A percentile compares a stretch with the other conserved stretches of the same genome.
Conservation (phyloP, 306 rosid genomes). For the Acacia crassicarpa region DNA sequence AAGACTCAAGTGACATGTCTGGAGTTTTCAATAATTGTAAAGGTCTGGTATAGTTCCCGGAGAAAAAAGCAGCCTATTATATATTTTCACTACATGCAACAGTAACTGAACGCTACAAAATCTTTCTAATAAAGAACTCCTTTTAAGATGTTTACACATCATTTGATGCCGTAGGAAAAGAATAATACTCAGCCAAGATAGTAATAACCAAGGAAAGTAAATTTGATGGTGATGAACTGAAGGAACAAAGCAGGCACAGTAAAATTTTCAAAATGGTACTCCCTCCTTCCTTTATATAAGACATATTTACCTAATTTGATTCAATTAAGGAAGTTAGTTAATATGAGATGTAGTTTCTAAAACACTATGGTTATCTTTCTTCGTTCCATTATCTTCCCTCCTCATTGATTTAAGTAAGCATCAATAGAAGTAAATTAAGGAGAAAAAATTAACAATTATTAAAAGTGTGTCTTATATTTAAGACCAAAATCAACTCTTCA, state of each 20-base stretch:
- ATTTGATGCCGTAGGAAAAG: not conserved
- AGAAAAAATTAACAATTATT: no score
- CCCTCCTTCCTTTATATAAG: fast-evolving
- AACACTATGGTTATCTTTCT: no score
- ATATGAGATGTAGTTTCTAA: no score
- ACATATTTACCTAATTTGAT: no score
- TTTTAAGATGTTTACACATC: not conserved
- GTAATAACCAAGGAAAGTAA: not conserved
- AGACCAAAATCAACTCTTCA: no score
- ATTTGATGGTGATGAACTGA: not conserved
- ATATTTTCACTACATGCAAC: not conserved
- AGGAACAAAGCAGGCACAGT: not conserved
- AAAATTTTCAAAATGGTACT: not conserved
- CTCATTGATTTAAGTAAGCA: no score
- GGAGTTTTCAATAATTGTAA: not conserved
- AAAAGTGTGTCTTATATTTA: no score
- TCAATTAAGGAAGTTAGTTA: no score
- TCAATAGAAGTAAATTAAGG: no score
- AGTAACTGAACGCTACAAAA: not conserved
- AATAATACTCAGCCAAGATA: not conserved
- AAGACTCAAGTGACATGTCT: not conserved
- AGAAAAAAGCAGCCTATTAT: not conserved
- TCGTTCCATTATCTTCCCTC: no score
- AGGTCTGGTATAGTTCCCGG: not conserved
- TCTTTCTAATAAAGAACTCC: not conserved